These are phyloP conservation scores for Alternaria sp. DNA, from an alignment of 2,329 filamentous ascomycete species.

Conservation along the genomic window DNA sequence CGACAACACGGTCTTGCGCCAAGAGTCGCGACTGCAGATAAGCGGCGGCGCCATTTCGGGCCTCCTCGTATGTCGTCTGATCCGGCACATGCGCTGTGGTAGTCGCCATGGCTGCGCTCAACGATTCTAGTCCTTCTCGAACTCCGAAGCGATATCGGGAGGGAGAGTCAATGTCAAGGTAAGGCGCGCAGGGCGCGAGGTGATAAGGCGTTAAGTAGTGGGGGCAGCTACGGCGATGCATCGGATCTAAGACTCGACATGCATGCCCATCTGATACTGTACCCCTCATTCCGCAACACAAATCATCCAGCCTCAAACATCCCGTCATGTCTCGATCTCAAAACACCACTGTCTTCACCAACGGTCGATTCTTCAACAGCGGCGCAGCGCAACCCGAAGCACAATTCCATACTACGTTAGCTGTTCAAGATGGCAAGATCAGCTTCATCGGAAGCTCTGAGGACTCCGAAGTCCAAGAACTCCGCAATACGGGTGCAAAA, in stretches of 20 bases:
- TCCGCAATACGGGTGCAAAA: conserved; percentile 23
- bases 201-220: conserved; percentile 2
- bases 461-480: conserved; percentile 34
- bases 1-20: conserved; percentile 10
- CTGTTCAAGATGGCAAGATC: conserved; percentile 52
- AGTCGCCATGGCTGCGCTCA: neutral
- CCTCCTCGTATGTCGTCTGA: conserved; percentile 36
- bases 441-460: conserved; percentile 47
- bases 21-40: conserved; percentile 46
- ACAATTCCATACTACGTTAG: conserved; percentile 40
- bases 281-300: conserved; percentile 7
- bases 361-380: conserved; percentile 33
- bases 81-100: conserved; percentile 35
- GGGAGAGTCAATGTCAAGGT: neutral
- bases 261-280: conserved; percentile 11
- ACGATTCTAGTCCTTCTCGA: neutral
- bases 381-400: conserved; percentile 3
- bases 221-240: conserved; percentile 9
- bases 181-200: neutral
- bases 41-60: conserved; percentile 42
- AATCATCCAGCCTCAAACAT: neutral
- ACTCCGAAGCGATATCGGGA: neutral
- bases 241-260: conserved; percentile 24
- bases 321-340: conserved; percentile 15
- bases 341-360: conserved; percentile 30